Evolutionary conservation across 768 basidiomycete species (phyloP).

Genomic region (Plicaturopsis crispa): DNA sequence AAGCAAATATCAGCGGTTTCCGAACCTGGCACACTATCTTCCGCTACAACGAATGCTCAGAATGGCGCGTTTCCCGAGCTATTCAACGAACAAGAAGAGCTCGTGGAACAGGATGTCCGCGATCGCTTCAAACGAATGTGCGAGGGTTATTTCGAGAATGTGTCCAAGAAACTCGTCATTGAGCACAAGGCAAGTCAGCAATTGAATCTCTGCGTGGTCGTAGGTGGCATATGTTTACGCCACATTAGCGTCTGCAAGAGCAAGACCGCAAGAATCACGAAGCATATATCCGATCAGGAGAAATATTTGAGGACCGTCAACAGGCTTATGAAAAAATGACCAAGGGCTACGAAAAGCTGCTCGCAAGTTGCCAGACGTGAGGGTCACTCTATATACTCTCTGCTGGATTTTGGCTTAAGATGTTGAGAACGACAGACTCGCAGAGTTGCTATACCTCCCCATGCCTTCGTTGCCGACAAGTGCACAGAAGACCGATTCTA

Average conservation of each 20-base stretch:
- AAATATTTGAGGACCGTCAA: constrained; percentile 98
- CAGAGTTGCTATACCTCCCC: constrained; percentile 81
- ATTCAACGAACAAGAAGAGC: constrained; percentile 52
- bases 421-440: constrained; percentile 45
- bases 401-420: constrained; percentile 7
- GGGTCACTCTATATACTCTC: constrained; percentile 12
- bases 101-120: constrained; percentile 80
- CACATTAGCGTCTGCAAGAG: constrained; percentile 79
- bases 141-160: constrained; percentile 86
- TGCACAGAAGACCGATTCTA: constrained; percentile 76
- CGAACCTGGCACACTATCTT: constrained; percentile 51
- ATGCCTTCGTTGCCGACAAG: constrained; percentile 80
- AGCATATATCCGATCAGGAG: constrained; percentile 97
- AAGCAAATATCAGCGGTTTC: constrained; percentile 53
- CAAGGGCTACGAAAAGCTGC: constrained; percentile 86
- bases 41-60: constrained; percentile 20
- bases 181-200: constrained; percentile 70
- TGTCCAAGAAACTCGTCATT: constrained; percentile 84
- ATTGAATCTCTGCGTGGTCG: neutral
- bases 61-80: constrained; percentile 32
- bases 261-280: constrained; percentile 97
- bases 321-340: constrained; percentile 99
- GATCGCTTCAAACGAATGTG: constrained; percentile 91
- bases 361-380: constrained; percentile 83
- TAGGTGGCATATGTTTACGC: constrained; percentile 3